Conservation (phyloP, 768 basidiomycete species). For the Leccinum disarticulatum region DNA sequence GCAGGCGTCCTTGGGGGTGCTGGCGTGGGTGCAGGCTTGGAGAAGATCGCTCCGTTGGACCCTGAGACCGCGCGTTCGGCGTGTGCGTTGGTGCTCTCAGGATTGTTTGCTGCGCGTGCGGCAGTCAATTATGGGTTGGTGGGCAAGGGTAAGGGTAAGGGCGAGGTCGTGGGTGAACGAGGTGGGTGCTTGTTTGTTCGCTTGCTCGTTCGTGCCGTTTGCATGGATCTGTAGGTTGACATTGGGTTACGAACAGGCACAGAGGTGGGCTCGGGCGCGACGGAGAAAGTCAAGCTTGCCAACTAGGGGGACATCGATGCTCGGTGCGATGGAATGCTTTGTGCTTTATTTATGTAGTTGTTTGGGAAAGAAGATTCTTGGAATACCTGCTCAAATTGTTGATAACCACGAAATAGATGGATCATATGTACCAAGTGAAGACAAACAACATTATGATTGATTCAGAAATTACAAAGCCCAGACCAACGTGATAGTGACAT, state of each 20-base stretch:
- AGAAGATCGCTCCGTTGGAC: slow-evolving; percentile 49
- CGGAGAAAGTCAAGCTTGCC: not conserved
- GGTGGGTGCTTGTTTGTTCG: slow-evolving; percentile 11
- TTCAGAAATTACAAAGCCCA: slow-evolving; percentile 15
- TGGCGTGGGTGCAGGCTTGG: slow-evolving; percentile 13
- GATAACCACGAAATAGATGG: slow-evolving; percentile 1
- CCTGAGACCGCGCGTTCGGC: slow-evolving; percentile 66
- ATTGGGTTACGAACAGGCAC: slow-evolving; percentile 4
- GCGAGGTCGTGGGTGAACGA: slow-evolving; percentile 11
- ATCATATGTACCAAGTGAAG: no score
- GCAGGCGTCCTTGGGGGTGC: slow-evolving; percentile 42
- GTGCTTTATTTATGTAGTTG: not conserved
- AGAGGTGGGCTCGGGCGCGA: slow-evolving; percentile 11
- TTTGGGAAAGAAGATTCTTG: slow-evolving; percentile 11
- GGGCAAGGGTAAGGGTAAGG: slow-evolving; percentile 6
- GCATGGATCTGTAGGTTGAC: not conserved
- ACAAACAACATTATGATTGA: not conserved
- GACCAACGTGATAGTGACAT: no score
- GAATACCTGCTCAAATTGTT: not conserved
- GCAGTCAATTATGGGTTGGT: slow-evolving; percentile 56
- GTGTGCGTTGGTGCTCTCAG: slow-evolving; percentile 65
- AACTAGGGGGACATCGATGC: not conserved
- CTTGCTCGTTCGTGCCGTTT: not conserved
- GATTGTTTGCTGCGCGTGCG: slow-evolving; percentile 62
- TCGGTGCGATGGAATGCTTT: slow-evolving; percentile 9